These are phyloP conservation scores for Smallanthus sonchifolius DNA, from an alignment of 129 eudicot genomes.

Conservation along the genomic window DNA sequence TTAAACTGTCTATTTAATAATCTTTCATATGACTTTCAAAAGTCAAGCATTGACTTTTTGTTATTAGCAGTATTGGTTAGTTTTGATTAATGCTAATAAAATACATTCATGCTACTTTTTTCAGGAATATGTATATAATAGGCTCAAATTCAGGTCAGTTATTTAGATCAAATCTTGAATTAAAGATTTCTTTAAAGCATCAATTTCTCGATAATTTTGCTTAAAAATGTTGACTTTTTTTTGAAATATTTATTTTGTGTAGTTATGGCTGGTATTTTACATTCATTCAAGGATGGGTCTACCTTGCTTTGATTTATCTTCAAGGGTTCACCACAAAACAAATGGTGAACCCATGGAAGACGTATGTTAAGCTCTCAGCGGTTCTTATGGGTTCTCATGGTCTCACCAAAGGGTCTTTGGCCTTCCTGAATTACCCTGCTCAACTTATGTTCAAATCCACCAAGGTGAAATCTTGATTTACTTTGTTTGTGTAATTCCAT, in stretches of 20 bases:
- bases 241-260: constrained; percentile 13
- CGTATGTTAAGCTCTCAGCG: constrained; percentile 78
- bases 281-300: constrained; percentile 87
- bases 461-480: constrained; percentile 46
- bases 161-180: neutral
- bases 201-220: neutral
- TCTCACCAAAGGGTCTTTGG: constrained; percentile 91
- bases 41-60: neutral
- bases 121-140: constrained; percentile 87
- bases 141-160: constrained; percentile 75
- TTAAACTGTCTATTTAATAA: neutral
- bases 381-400: constrained; percentile 98
- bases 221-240: constrained; percentile 8
- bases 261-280: constrained; percentile 94
- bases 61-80: neutral
- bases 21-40: neutral
- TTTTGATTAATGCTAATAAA: constrained; percentile 5
- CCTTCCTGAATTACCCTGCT: constrained; percentile 84
- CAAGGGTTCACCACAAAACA: constrained; percentile 88
- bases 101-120: neutral
- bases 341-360: constrained; percentile 98
- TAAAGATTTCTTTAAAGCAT: neutral
- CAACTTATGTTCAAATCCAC: constrained; percentile 96
- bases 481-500: neutral
- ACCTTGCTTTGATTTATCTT: constrained; percentile 56